Evolutionary conservation across 352 stramenopile species (phyloP).

Genomic region (Pythium apleroticum): DNA sequence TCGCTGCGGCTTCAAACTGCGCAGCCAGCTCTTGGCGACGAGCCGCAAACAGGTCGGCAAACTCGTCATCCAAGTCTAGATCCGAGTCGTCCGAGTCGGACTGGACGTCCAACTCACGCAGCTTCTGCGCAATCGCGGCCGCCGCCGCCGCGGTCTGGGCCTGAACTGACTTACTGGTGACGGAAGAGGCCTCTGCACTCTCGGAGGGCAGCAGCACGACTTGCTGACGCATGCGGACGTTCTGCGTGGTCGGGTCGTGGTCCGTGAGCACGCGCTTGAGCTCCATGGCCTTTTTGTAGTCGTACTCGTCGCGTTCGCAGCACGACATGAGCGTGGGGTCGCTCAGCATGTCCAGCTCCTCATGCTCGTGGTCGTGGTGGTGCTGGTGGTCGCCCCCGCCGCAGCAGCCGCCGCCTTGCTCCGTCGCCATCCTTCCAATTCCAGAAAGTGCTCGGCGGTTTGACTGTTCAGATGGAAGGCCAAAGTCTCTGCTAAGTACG

Average conservation of each 20-base stretch:
- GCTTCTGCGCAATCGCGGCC: constrained; percentile 6
- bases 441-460: constrained; percentile 5
- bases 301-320: constrained; percentile 56
- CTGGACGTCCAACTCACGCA: constrained; percentile 19
- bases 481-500: background rate
- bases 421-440: constrained; percentile 12
- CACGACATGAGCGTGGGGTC: constrained; percentile 69
- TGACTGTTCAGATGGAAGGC: background rate
- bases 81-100: constrained; percentile 31
- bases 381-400: constrained; percentile 24
- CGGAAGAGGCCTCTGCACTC: background rate
- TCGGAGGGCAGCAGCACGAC: constrained; percentile 43
- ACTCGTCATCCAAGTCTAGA: constrained; percentile 49
- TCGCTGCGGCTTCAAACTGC: constrained; percentile 43
- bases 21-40: constrained; percentile 45
- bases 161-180: constrained; percentile 6
- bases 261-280: constrained; percentile 60
- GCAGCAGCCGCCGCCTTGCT: constrained; percentile 11
- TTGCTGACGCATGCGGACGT: constrained; percentile 59
- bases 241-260: constrained; percentile 51
- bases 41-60: constrained; percentile 37
- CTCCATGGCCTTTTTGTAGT: constrained; percentile 63
- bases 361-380: constrained; percentile 31
- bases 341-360: constrained; percentile 37
- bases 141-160: constrained; percentile 10